These are phyloP conservation scores for Kalmusia sp. DNA, from an alignment of 2,329 filamentous ascomycete species.

Conservation along the genomic window DNA sequence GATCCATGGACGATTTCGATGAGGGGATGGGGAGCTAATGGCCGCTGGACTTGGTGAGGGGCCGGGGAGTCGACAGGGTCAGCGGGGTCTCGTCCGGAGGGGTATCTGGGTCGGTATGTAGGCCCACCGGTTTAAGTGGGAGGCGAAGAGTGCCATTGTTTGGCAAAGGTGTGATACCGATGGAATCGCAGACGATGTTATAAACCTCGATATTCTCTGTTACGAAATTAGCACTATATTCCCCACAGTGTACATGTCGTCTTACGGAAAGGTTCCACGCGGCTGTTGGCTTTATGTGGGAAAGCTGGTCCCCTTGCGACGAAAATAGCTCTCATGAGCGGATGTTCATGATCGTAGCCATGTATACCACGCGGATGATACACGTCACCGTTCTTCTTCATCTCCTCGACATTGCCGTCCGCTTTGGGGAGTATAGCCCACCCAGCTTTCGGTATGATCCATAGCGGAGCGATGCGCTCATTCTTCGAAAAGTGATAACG, in stretches of 20 bases:
- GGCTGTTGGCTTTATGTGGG: conserved; percentile 81
- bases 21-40: conserved; percentile 6
- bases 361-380: conserved; percentile 88
- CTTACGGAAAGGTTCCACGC: conserved; percentile 83
- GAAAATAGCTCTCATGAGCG: conserved; percentile 95
- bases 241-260: conserved; percentile 24
- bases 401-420: conserved; percentile 78
- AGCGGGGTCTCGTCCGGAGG: conserved; percentile 55
- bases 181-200: conserved; percentile 89
- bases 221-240: conserved; percentile 31
- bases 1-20: background rate
- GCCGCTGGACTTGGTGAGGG: conserved; percentile 5
- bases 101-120: conserved; percentile 62
- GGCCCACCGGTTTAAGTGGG: conserved; percentile 68
- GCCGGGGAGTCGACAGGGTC: conserved; percentile 54
- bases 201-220: conserved; percentile 94
- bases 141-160: conserved; percentile 89
- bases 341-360: conserved; percentile 93
- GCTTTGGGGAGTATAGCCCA: conserved; percentile 87
- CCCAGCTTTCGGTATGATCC: conserved; percentile 90
- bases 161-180: conserved; percentile 73
- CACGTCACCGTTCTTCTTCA: conserved; percentile 65
- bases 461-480: conserved; percentile 88
- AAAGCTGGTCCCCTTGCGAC: conserved; percentile 92
- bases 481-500: conserved; percentile 92